Base-by-base conservation (phyloP, 495 filamentous ascomycete species). In the Tuber magnatum region DNA sequence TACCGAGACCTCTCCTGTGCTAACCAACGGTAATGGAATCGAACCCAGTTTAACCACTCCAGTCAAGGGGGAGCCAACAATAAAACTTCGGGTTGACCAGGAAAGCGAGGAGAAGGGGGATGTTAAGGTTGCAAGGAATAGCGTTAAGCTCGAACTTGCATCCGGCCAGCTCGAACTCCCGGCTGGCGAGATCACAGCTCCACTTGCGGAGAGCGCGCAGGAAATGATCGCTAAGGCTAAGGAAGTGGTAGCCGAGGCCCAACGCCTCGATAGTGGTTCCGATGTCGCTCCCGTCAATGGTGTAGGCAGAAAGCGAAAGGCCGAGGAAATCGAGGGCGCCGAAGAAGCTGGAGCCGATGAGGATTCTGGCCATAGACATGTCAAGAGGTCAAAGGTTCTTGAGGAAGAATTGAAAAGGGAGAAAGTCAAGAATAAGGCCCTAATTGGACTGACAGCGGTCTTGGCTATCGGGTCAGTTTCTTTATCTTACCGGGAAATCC, bases 231-330 rank as follows among this genome's bases (percentile, higher is more conserved):
- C 89, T 69, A 88, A 92, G 83, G 95, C 95, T 10, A 93, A 91
- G 83, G 89, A 90, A 78, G 97, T 97, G 93, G 95, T 98, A 9
- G 88, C 91, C 71, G 92, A 92, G 73, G 93, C 92, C 65, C 87
- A 86, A 69, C 89, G 90, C 76, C 83, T 88, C 69, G 86, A 90
- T 43, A 83, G 83, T 1, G 85, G 85, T 16, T 80, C 77, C 40
- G 74, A 83, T n/a, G 75, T 81, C 35, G 81, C 81, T 9, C 81
- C 85, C n/a, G 28, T 20, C 56, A 65, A 65, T 32, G 82, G 81
- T 14, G 82, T 84, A 41, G 80, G 85, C 51, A 86, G 83, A 51
- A 98, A 98, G 87, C 89, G 95, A 78, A 97, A 97, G 85, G 89
- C 88, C 1, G 91, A 91, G 18, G 94, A 96, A 42, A 85, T 93